phyloP scores from a whole-genome alignment of 2,329 filamentous ascomycete species.

The Exserohilum rostratum region DNA sequence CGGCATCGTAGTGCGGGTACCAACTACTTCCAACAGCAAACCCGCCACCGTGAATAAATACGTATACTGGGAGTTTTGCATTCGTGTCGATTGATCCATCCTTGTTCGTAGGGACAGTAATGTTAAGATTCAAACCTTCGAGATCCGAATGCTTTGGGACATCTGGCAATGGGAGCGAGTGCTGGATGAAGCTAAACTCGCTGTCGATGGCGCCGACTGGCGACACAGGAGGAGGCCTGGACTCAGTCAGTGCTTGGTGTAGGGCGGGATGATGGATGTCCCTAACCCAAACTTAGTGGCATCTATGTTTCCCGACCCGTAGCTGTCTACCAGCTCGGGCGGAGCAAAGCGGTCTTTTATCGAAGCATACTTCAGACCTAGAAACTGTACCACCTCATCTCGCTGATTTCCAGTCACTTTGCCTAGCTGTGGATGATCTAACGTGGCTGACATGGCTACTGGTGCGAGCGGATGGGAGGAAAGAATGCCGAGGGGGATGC shows the following conservation, averaged over 20 bases:
- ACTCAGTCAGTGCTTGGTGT: neutral
- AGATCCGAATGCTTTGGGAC: slow-evolving; percentile 53
- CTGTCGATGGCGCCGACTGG: slow-evolving; percentile 50
- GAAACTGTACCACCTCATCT: slow-evolving; percentile 41
- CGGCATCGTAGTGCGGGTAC: slow-evolving; percentile 60
- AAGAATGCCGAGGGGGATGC: neutral
- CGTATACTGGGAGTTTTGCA: slow-evolving; percentile 56
- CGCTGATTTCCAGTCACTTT: slow-evolving; percentile 31
- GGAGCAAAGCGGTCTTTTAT: slow-evolving; percentile 47
- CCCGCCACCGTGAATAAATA: slow-evolving; percentile 62
- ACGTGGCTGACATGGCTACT: slow-evolving; percentile 27
- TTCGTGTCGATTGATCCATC: slow-evolving; percentile 25
- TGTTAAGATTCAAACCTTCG: slow-evolving; percentile 60
- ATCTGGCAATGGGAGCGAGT: slow-evolving; percentile 49
- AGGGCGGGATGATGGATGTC: accelerated
- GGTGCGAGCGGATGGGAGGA: neutral
- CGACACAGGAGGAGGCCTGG: slow-evolving; percentile 46
- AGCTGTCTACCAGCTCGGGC: slow-evolving; percentile 38
- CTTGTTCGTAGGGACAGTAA: slow-evolving; percentile 51
- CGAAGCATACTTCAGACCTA: slow-evolving; percentile 49
- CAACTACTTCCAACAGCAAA: slow-evolving; percentile 58
- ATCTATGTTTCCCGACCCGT: slow-evolving; percentile 31
- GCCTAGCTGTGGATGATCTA: slow-evolving; percentile 31
- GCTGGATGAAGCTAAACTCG: slow-evolving; percentile 59
- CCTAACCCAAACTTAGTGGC: slow-evolving; percentile 47